Conservation (phyloP, 495 filamentous ascomycete genomes). For the Penicillium angulare region DNA sequence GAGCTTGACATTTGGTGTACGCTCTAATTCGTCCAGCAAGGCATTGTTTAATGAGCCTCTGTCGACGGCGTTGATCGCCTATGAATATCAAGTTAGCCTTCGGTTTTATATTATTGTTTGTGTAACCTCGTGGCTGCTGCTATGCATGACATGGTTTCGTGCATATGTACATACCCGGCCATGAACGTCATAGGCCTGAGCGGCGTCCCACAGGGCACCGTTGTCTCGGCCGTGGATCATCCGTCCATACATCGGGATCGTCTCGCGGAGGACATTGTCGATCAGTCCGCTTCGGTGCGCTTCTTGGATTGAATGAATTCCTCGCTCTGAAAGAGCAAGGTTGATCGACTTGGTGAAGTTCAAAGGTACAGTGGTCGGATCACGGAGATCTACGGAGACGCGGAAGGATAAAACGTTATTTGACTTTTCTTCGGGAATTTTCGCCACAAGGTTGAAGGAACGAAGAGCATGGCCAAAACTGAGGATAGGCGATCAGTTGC, state of each 20-base stretch:
- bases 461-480: neutral
- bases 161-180: slow-evolving; percentile 61
- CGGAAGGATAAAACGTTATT: neutral
- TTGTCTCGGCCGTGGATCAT: slow-evolving; percentile 86
- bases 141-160: slow-evolving; percentile 1
- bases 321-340: slow-evolving; percentile 87
- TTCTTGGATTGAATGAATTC: slow-evolving; percentile 80
- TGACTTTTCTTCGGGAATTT: slow-evolving; percentile 14
- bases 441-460: slow-evolving; percentile 9
- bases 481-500: too few species aligned
- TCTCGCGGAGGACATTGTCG: slow-evolving; percentile 67
- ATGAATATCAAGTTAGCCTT: slow-evolving; percentile 6
- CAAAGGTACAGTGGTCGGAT: slow-evolving; percentile 77
- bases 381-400: slow-evolving; percentile 69
- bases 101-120: neutral
- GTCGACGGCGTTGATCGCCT: slow-evolving; percentile 67
- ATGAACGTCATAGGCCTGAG: slow-evolving; percentile 87
- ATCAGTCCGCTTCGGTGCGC: slow-evolving; percentile 63
- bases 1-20: slow-evolving; percentile 80
- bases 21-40: slow-evolving; percentile 80
- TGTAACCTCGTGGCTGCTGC: neutral
- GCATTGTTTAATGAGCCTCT: slow-evolving; percentile 79
- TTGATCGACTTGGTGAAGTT: slow-evolving; percentile 99
- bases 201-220: slow-evolving; percentile 68
- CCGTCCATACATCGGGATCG: slow-evolving; percentile 92